Evolutionary conservation across 2,329 filamentous ascomycete genomes (phyloP), one percentile per base, ranked within the genome.

Genomic region (Fragosphaeria purpurea): DNA sequence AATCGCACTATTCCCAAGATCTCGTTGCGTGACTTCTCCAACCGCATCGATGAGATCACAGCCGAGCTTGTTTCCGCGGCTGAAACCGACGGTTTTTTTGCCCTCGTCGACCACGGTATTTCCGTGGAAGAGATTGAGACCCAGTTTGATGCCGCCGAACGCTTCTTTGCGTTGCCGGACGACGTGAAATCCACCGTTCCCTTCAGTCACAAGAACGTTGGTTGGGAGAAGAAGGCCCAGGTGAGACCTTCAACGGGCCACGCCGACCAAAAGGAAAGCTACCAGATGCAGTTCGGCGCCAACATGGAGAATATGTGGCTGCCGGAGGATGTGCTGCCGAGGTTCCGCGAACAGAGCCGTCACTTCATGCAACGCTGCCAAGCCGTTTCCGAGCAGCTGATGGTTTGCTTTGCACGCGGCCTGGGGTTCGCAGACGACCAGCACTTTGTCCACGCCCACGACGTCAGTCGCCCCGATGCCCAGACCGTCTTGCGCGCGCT

Each of bases 71-170:
- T 75, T 50, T 56, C 69, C 9, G 78, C 78, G 1, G 75, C 79
- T 2, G 76, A 81, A 56, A 74, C 74, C 7, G 72, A 74, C 48
- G 78, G 79, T n/a, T 81, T 82, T 67, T 82, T 82, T 64, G 73
- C 71, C 37, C 57, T 82, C 2, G 62, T 72, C 12, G 68, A 80
- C 58, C 79, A 81, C 54, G 75, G 71, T n/a, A 74, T 82, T 55
- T 63, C 70, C 2, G 56, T 60, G 30, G 55, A 63, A 3, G 70
- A 74, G 32, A 71, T 82, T 30, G 70, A 77, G n/a, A 58, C 59
- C 32, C 75, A 78, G 54, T 80, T 80, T 57, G 59, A 60, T 0
- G 65, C 67, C 10, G 74, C 77, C 0, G 69, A 73, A 53, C 61
- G 41, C 31, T 81, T 82, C 67, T 82, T 82, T 63, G 57, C 65